Evolutionary conservation across 306 rosid species (phyloP).

Genomic region (Phaseolus lunatus): DNA sequence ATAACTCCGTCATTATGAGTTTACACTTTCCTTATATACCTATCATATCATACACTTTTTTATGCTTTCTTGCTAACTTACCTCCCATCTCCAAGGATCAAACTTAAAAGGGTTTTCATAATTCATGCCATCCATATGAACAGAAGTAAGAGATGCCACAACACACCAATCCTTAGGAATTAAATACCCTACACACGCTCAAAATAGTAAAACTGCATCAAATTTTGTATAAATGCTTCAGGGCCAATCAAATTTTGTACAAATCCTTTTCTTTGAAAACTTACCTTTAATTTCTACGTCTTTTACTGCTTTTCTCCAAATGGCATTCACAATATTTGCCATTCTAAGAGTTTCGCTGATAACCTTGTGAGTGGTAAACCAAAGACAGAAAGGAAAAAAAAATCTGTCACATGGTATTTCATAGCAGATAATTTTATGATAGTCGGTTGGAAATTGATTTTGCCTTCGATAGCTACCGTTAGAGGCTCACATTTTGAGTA

Average conservation of each 20-base stretch:
- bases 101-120: constrained; percentile 74
- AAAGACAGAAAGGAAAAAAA: constrained; percentile 30
- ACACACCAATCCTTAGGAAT: constrained; percentile 78
- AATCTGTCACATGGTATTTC: neutral
- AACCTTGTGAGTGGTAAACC: constrained; percentile 54
- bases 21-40: neutral
- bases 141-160: constrained; percentile 84
- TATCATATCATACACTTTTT: neutral
- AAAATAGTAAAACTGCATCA: neutral
- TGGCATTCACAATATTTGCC: constrained; percentile 89
- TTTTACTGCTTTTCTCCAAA: constrained; percentile 88
- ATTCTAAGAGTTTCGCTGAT: constrained; percentile 92
- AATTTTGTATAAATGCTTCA: neutral
- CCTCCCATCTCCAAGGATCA: constrained; percentile 98
- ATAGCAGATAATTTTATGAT: neutral
- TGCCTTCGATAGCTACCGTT: neutral
- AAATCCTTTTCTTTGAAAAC: neutral
- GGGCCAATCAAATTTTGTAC: neutral
- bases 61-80: constrained; percentile 25
- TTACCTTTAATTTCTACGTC: constrained; percentile 81
- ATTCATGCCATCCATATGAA: constrained; percentile 75
- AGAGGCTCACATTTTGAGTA: constrained; percentile 82
- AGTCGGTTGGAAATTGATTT: neutral
- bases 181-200: constrained; percentile 62
- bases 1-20: neutral